phyloP scores from a whole-genome alignment of 73 alveolate genomes.

The Tetrahymena thermophila region DNA sequence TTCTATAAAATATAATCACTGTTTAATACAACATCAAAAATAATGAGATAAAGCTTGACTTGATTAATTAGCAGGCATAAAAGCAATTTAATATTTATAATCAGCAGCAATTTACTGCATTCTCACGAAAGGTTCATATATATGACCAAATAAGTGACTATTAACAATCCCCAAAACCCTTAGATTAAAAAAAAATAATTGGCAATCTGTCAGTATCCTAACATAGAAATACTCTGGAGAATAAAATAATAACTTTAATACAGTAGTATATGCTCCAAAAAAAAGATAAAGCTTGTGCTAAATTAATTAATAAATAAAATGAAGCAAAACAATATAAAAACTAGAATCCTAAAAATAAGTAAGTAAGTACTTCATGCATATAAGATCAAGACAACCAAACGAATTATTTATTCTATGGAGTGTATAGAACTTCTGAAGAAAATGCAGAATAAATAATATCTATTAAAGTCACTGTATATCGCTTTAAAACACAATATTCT shows the following conservation, averaged over 20 bases:
- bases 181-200: too few species aligned
- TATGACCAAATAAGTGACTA: background rate
- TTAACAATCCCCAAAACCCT: background rate
- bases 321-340: background rate
- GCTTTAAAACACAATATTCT: background rate
- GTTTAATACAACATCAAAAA: background rate
- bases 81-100: too few species aligned
- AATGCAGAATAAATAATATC: background rate
- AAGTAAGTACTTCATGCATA: background rate
- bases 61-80: background rate
- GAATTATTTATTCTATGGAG: background rate
- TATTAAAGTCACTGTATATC: background rate
- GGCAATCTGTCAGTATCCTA: background rate
- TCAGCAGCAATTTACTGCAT: background rate
- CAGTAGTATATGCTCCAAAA: too few species aligned
- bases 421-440: background rate
- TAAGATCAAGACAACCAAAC: background rate
- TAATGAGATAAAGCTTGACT: background rate
- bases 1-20: background rate
- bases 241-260: too few species aligned
- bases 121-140: background rate
- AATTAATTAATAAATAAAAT: too few species aligned
- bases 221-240: background rate
- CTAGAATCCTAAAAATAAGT: too few species aligned
- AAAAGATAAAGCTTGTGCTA: background rate